Evolutionary conservation across 202 grass and related monocot genomes (phyloP), one percentile per base, ranked within the genome.

Genomic region (Zoysia matrella): DNA sequence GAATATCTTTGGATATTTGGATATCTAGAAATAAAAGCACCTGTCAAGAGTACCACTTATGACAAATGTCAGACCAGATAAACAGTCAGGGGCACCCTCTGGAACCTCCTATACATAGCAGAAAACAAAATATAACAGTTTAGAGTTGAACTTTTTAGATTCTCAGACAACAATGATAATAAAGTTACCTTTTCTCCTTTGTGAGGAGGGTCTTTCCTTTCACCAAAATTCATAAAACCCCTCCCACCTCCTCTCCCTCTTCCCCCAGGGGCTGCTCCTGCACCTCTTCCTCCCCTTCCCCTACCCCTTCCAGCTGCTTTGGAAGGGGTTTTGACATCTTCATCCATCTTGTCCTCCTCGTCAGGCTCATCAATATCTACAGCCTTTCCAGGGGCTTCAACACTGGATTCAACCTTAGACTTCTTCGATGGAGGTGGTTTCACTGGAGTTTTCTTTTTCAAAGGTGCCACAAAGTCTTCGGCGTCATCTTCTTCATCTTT

Each of bases 11-110:
- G 7, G 66, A 88, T 9, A 10, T 81, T 36, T 36, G 30, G 30
- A 36, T 36, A 36, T 36, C 66, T 15, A 49, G 44, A 75, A 74
- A 63, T 72, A 36, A 50, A 76, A 72, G 14, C 82, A 97, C 96
- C 96, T 99, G 84, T 99, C 96, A 76, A 99, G 96, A 54, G 93
- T 99, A 16, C 93, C 96, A 82, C 92, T 95, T 83, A 99, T 96
- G 63, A 96, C 96, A 62, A 99, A 94, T 47, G 96, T 99, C 93
- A 94, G 72, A 90, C 91, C 92, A 91, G 87, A 63, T 83, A 99
- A 91, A 84, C 96, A 99, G 54, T 99, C 93, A 77, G 96, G 81
- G 30, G 60, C 77, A 64, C 96, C 96, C 58, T 96, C 93, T 76
- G 96, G 96, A 51, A 99, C 91, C 88, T 99, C 96, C 96, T 99